Conservation (phyloP, 2,329 filamentous ascomycete genomes). For the Epichloe gansuensis region DNA sequence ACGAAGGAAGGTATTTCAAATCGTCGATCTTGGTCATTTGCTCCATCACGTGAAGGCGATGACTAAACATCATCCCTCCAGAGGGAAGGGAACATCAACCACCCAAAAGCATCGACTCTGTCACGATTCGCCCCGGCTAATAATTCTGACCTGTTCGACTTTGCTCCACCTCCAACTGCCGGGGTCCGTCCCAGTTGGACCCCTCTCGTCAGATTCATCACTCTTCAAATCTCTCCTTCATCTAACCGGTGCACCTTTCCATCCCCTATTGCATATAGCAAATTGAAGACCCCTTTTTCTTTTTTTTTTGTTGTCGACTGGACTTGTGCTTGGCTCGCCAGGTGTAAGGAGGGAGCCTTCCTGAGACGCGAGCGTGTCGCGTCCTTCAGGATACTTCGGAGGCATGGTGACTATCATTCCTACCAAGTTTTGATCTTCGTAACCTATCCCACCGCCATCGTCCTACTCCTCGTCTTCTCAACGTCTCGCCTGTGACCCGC, state of each 20-base stretch:
- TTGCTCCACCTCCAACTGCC: slow-evolving; percentile 6
- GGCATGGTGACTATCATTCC: slow-evolving; percentile 2
- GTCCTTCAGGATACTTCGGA: neutral
- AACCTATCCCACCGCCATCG: neutral
- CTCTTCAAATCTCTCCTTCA: neutral
- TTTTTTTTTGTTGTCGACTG: neutral
- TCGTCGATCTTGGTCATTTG: neutral
- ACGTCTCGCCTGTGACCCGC: neutral
- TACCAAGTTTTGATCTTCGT: neutral
- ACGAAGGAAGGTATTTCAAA: no score
- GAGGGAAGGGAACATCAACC: neutral
- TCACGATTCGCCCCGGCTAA: neutral
- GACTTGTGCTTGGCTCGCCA: neutral
- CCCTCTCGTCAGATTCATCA: slow-evolving; percentile 6
- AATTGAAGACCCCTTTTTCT: neutral
- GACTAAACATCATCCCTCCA: neutral
- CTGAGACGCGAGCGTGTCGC: neutral
- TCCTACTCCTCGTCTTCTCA: neutral
- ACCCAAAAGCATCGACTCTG: neutral
- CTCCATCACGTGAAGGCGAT: slow-evolving; percentile 1
- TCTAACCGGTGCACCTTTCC: neutral
- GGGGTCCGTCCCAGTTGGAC: slow-evolving; percentile 9
- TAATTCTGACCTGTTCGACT: neutral
- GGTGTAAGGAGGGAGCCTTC: neutral
- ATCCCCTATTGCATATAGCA: neutral